Evolutionary conservation across 78 protist genomes (phyloP), one percentile per base, ranked within the genome.

Genomic region (Dictyostelium capitatum): DNA sequence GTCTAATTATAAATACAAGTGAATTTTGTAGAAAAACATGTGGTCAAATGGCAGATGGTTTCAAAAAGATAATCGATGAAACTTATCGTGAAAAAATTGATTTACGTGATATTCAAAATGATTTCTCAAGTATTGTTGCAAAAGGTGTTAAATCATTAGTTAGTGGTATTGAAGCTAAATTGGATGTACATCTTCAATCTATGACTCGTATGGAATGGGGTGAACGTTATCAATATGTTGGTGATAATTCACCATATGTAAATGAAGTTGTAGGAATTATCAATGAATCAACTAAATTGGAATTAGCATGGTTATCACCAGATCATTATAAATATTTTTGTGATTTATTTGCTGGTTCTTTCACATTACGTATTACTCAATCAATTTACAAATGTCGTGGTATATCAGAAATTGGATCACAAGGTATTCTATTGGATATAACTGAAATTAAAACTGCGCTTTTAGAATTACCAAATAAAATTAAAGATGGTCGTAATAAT

Each of bases 341-440:
- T 30, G 95, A 91, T 79, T 9, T 65, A n/a, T 79, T 91, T 67
- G 89, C 81, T 10, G 79, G 57, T 14, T 59, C 79, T 25, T 91
- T 91, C 32, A 30, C 64, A 25, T 69, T 79, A 23, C 78, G 62
- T 37, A 43, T 82, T 6, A 75, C 90, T 23, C 92, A 83, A 57
- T 54, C 43, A 6, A 91, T 91, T 12, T 91, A 82, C 28, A 91
- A 79, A 47, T 91, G 95, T 41, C 43, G 78, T 23, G 28, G 69
- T 20, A 82, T 91, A 14, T 91, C 95, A 15, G 95, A 91, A 17
- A 91, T 57, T 77, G 95, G 95, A 19, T 41, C 90, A 37, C 95
- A 91, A 30, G 87, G 70, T 46, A 57, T 91, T 8, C 82, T 82
- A 0, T 54, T 91, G 47, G 95, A 91, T 91, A 83, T 91, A 20